Base-by-base conservation (phyloP, 257 asterid genomes). In the Rubia yunnanensis region DNA sequence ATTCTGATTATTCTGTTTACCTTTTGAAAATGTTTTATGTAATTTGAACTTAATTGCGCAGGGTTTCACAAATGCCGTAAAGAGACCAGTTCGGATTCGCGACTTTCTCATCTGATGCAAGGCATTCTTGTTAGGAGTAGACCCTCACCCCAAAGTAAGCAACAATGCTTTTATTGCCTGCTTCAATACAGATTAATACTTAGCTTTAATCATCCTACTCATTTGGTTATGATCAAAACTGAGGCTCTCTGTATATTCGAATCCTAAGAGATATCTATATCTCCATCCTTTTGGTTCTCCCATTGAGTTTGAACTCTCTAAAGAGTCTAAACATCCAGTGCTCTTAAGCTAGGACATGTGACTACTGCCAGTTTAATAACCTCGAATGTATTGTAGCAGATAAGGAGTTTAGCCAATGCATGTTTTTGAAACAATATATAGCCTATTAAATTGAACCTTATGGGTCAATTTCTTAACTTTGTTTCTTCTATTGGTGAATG, bases 11-110 rank as follows among this genome's bases (percentile, higher is more conserved):
- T n/a, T n/a, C n/a, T 2, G 17, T 49, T 17, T 52, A 14, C 58
- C 28, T 20, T n/a, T 52, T 20, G 30, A 18, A 32, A 60, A 54
- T 24, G 39, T 54, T 53, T 24, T 10, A 35, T 34, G 22, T 48
- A 30, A 41, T 44, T 8, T 64, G 57, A 30, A 35, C 71, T 28
- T 44, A n/a, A n/a, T 31, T 70, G 24, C 71, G 77, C 77, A 92
- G 98, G 98, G 96, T n/a, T 89, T 79, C 70, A 92, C 98, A 74
- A 92, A 92, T 85, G 95, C 96, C 63, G 98, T 89, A 58, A 92
- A 87, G 83, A 83, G 95, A 76, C 98, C 98, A 5, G 94, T 89
- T 62, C 81, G 89, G 64, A 76, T 89, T 22, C 86, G 88, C 14
- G 96, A 92, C 65, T 87, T 92, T 79, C 86, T 92, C 27, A 49